Evolutionary conservation across 306 rosid species (phyloP).

Genomic region (Prosopis cineraria): DNA sequence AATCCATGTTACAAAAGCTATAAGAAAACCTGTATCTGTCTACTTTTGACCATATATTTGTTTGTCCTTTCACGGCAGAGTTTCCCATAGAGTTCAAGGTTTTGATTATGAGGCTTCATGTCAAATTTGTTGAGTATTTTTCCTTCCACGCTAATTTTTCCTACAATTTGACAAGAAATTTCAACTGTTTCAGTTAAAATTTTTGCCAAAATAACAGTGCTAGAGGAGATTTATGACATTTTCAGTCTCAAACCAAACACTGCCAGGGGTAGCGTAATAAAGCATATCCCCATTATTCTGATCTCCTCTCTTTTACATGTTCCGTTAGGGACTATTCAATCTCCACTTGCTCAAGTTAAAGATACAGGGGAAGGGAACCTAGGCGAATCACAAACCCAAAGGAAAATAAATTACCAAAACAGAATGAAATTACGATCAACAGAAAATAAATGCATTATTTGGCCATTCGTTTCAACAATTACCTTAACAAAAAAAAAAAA

Average conservation of each 20-base stretch:
- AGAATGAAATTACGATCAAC: neutral
- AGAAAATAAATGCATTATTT: neutral
- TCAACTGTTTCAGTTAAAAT: constrained; percentile 26
- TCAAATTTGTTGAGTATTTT: constrained; percentile 74
- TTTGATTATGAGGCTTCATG: constrained; percentile 80
- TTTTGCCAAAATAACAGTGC: constrained; percentile 30
- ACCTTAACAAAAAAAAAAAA: neutral
- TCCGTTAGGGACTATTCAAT: neutral
- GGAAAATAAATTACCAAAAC: neutral
- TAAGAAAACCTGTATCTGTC: constrained; percentile 83
- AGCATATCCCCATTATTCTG: neutral
- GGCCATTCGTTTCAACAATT: neutral
- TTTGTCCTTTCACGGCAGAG: constrained; percentile 84
- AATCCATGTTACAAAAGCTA: constrained; percentile 23
- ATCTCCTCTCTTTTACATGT: constrained; percentile 9
- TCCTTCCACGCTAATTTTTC: constrained; percentile 76
- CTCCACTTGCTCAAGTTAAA: constrained; percentile 12
- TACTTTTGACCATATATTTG: constrained; percentile 65
- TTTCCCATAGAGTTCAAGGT: constrained; percentile 77
- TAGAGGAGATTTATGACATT: constrained; percentile 19
- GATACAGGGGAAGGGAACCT: neutral
- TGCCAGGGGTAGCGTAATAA: neutral
- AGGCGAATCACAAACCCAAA: neutral
- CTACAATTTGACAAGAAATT: constrained; percentile 43
- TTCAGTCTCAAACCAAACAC: constrained; percentile 24